Conservation (phyloP, 2,329 filamentous ascomycete species). For the Aspergillus persii region DNA sequence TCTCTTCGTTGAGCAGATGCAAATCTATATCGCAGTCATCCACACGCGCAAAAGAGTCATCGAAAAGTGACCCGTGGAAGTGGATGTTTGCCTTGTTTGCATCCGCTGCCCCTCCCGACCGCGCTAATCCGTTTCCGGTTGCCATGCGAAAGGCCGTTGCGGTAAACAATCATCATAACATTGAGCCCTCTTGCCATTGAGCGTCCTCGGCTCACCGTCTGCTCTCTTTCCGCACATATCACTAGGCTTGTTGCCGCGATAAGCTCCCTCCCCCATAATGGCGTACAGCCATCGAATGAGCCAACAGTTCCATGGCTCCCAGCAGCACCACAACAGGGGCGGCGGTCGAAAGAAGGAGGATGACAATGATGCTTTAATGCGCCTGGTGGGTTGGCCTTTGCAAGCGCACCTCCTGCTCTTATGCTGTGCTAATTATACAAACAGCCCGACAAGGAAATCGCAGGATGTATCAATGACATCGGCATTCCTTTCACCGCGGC, state of each 20-base stretch:
- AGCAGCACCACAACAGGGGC: constrained; percentile 46
- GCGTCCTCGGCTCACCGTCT: constrained; percentile 6
- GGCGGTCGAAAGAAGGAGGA: constrained; percentile 55
- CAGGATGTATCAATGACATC: constrained; percentile 95
- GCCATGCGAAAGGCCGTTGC: constrained; percentile 21
- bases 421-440: background rate
- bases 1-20: constrained; percentile 16
- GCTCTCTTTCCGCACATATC: background rate
- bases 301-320: constrained; percentile 48
- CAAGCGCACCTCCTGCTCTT: background rate
- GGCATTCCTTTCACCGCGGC: constrained; percentile 82
- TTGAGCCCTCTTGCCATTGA: constrained; percentile 5
- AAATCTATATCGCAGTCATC: constrained; percentile 6
- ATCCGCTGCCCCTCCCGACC: constrained; percentile 26
- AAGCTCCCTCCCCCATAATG: constrained; percentile 32
- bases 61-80: constrained; percentile 18
- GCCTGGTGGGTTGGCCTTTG: constrained; percentile 45
- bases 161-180: constrained; percentile 40
- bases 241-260: background rate
- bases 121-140: constrained; percentile 31
- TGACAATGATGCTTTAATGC: constrained; percentile 58
- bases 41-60: constrained; percentile 23
- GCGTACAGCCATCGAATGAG: constrained; percentile 54
- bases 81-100: constrained; percentile 37
- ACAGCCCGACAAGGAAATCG: constrained; percentile 74